These are phyloP conservation scores for Talaromyces sp. DNA, from an alignment of 2,329 filamentous ascomycete species.

Conservation along the genomic window DNA sequence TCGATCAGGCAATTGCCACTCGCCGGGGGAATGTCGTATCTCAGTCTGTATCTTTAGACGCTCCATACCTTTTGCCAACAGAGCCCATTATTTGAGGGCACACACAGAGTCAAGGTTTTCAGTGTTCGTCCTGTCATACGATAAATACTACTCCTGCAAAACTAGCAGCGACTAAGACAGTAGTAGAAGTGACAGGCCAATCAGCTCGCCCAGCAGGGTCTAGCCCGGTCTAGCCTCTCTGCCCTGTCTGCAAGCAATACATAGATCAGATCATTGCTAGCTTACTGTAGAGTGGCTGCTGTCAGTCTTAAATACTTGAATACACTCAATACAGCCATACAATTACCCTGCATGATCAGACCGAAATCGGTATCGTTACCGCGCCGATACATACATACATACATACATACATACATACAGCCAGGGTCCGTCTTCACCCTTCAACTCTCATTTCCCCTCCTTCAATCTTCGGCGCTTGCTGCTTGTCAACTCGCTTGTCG, in stretches of 20 bases:
- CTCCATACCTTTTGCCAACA: too few species aligned
- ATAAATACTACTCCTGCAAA: not conserved
- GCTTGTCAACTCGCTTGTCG: not conserved
- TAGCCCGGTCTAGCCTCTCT: conserved; percentile 14
- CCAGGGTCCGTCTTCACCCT: conserved; percentile 2
- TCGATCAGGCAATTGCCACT: not conserved
- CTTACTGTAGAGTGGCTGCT: too few species aligned
- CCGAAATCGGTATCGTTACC: not conserved
- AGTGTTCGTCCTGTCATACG: not conserved
- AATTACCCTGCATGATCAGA: not conserved
- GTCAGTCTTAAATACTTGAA: not conserved
- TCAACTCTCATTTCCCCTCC: conserved; percentile 8
- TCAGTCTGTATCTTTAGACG: not conserved
- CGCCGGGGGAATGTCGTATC: not conserved
- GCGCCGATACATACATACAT: not conserved
- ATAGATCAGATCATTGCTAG: not conserved
- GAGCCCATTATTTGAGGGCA: not conserved
- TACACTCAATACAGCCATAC: not conserved
- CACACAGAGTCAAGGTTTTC: not conserved
- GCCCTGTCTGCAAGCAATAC: conserved; percentile 12
- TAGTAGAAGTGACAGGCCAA: not conserved
- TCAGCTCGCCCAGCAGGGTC: not conserved
- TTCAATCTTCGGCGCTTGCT: not conserved
- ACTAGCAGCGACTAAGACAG: not conserved
- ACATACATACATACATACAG: not conserved